Conservation (phyloP, 306 rosid species). For the Corylus avellana region DNA sequence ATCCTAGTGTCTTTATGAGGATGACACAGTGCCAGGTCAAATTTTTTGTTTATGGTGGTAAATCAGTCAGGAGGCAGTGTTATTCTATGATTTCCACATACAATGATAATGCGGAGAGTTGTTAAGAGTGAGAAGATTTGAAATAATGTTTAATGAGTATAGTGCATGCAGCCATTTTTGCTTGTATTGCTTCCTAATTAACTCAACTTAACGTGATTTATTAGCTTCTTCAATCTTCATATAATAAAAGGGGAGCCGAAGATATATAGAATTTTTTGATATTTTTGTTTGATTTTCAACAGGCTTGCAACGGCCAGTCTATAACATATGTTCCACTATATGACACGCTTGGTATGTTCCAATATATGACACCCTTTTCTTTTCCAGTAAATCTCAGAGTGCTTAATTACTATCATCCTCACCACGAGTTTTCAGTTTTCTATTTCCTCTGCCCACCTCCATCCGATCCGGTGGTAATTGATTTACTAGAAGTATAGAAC, state of each 20-base stretch:
- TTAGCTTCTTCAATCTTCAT: background rate
- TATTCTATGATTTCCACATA: background rate
- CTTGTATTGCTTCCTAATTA: background rate
- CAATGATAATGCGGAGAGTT: background rate
- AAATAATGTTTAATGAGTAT: background rate
- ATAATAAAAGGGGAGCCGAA: background rate
- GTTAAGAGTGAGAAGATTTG: background rate
- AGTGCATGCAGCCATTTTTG: background rate
- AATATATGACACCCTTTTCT: background rate
- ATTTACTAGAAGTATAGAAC: background rate
- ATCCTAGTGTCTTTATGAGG: no score
- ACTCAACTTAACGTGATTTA: background rate
- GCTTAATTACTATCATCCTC: background rate
- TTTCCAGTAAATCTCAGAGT: slow-evolving; percentile 11
- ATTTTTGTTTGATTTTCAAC: slow-evolving; percentile 22
- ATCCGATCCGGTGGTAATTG: background rate
- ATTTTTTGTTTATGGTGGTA: background rate
- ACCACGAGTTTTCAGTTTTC: background rate
- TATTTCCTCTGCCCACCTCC: background rate
- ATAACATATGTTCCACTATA: slow-evolving; percentile 77
- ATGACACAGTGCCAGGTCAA: no score
- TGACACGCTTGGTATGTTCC: slow-evolving; percentile 76
- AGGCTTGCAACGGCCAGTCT: slow-evolving; percentile 83
- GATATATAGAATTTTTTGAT: background rate
- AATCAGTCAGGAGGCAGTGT: background rate